Evolutionary conservation across 2,329 filamentous ascomycete genomes (phyloP).

Genomic region (Elsinoe australis): DNA sequence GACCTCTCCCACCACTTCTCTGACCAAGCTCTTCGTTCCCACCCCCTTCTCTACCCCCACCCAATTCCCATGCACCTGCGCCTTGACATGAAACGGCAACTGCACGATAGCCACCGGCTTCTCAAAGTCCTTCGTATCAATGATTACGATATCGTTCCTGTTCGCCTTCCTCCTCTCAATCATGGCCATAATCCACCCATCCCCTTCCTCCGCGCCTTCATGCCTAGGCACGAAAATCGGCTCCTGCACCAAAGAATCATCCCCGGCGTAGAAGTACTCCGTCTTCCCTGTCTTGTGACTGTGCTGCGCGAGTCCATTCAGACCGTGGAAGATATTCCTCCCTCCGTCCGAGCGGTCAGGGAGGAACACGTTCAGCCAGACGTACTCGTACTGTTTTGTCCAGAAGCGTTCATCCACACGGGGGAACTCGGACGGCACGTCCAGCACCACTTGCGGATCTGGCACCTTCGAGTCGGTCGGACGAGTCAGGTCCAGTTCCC

Average conservation of each 20-base stretch:
- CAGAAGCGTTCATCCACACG: conserved; percentile 41
- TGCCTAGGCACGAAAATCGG: conserved; percentile 46
- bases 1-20: not conserved
- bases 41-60: not conserved
- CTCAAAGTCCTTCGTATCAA: conserved; percentile 36
- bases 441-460: conserved; percentile 29
- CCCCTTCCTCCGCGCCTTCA: conserved; percentile 39
- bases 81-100: conserved; percentile 27
- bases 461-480: conserved; percentile 25
- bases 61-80: conserved; percentile 16
- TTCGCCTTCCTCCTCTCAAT: conserved; percentile 36
- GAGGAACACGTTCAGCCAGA: conserved; percentile 38
- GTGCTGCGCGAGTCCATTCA: conserved; percentile 8
- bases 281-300: conserved; percentile 24
- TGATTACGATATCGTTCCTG: conserved; percentile 35
- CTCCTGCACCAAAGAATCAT: conserved; percentile 44
- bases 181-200: conserved; percentile 45
- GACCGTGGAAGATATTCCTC: conserved; percentile 16
- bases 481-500: conserved; percentile 34
- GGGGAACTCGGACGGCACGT: conserved; percentile 39
- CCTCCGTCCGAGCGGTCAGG: conserved; percentile 27
- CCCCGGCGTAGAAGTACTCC: conserved; percentile 32
- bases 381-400: conserved; percentile 33
- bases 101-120: conserved; percentile 36
- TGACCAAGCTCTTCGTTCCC: conserved; percentile 6